phyloP scores from a whole-genome alignment of 2,329 filamentous ascomycete genomes.

The Dryadomyces quercus-mongolicae region DNA sequence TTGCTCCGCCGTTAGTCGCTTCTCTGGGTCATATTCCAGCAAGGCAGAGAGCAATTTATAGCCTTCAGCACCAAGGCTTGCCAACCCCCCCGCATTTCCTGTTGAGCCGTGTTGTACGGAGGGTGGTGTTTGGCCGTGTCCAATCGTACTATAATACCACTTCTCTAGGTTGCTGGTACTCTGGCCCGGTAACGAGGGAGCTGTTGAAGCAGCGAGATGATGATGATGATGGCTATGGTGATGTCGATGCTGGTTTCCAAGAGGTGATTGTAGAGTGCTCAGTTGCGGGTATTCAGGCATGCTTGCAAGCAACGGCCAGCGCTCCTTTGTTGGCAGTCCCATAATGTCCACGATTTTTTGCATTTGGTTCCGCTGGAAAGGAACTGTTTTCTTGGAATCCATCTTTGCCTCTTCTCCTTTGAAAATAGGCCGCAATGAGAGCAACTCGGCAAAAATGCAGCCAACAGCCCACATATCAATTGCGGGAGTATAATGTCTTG shows the following conservation, averaged over 20 bases:
- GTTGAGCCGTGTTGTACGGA: slow-evolving; percentile 32
- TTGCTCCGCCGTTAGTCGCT: slow-evolving; percentile 74
- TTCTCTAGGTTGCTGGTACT: slow-evolving; percentile 54
- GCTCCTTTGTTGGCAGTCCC: slow-evolving; percentile 76
- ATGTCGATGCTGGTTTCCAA: slow-evolving; percentile 21
- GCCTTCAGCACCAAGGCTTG: slow-evolving; percentile 61
- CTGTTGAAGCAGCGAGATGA: neutral
- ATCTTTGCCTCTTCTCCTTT: slow-evolving; percentile 99
- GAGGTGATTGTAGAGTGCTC: slow-evolving; percentile 36
- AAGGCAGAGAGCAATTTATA: slow-evolving; percentile 71
- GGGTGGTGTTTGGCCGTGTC: slow-evolving; percentile 31
- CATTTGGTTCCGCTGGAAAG: slow-evolving; percentile 97
- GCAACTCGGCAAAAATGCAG: slow-evolving; percentile 91
- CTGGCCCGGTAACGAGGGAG: slow-evolving; percentile 11
- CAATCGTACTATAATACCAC: slow-evolving; percentile 65
- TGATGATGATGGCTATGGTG: slow-evolving; percentile 4
- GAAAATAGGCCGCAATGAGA: slow-evolving; percentile 87
- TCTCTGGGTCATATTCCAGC: slow-evolving; percentile 85
- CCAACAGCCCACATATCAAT: slow-evolving; percentile 97
- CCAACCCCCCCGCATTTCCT: slow-evolving; percentile 25
- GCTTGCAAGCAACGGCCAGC: slow-evolving; percentile 70
- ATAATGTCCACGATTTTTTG: slow-evolving; percentile 97
- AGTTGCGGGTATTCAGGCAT: slow-evolving; percentile 84
- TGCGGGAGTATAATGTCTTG: slow-evolving; percentile 90
- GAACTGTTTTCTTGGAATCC: slow-evolving; percentile 94